Conservation (phyloP, 2,329 filamentous ascomycete species). For the Pseudogymnoascus sp. region DNA sequence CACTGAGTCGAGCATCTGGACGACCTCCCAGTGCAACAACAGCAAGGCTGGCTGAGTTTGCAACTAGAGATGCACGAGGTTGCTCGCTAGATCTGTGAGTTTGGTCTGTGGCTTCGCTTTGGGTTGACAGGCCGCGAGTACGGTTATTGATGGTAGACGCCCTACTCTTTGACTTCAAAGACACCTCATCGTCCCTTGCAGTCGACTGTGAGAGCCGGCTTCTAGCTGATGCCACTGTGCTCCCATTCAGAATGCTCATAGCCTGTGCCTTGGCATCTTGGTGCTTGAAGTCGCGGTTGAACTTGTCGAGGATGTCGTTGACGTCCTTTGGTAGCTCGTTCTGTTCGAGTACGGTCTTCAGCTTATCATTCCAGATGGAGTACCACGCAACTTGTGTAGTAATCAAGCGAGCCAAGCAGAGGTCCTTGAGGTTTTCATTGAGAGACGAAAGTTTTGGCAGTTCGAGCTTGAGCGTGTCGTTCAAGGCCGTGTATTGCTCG, state of each 20-base stretch:
- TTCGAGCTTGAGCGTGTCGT: constrained; percentile 88
- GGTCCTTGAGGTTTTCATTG: constrained; percentile 77
- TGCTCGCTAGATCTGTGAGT: not conserved
- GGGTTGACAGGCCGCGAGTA: constrained; percentile 53
- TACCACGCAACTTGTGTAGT: constrained; percentile 81
- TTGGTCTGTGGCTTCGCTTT: constrained; percentile 48
- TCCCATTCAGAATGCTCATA: constrained; percentile 73
- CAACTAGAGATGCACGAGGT: not conserved
- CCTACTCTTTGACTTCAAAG: constrained; percentile 25
- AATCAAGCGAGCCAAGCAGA: constrained; percentile 76
- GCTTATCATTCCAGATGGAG: constrained; percentile 73
- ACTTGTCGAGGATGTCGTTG: constrained; percentile 67
- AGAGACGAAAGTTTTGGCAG: constrained; percentile 74
- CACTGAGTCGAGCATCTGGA: not conserved
- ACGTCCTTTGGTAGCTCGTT: constrained; percentile 57
- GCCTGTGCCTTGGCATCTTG: constrained; percentile 64
- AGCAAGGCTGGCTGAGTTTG: not conserved
- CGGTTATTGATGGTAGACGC: constrained; percentile 30
- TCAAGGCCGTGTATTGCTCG: constrained; percentile 76
- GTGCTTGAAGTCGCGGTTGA: constrained; percentile 70
- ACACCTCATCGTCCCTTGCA: constrained; percentile 33
- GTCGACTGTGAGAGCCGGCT: constrained; percentile 32
- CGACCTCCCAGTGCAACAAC: not conserved
- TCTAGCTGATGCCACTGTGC: constrained; percentile 26
- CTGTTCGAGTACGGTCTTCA: constrained; percentile 65